Conservation (phyloP, 2,329 filamentous ascomycete species). For the Thielaviopsis cerberus region DNA sequence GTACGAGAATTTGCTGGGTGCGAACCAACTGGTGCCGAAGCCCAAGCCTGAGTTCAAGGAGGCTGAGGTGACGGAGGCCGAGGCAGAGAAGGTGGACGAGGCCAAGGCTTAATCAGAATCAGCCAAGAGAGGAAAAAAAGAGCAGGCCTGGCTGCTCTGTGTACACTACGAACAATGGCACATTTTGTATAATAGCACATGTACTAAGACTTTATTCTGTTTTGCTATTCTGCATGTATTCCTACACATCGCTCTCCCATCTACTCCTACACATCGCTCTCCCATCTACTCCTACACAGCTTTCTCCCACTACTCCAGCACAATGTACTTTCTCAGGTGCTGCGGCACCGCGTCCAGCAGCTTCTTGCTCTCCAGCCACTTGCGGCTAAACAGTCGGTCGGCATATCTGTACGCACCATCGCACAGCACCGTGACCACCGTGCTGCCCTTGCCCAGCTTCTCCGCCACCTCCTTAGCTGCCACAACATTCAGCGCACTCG, state of each 20-base stretch:
- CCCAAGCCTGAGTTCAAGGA: neutral
- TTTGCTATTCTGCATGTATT: too few relatives aligned
- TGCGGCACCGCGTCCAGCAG: constrained; percentile 64
- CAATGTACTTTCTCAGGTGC: constrained; percentile 82
- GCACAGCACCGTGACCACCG: constrained; percentile 81
- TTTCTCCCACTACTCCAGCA: constrained; percentile 43
- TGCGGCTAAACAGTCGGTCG: constrained; percentile 76
- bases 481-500: constrained; percentile 83
- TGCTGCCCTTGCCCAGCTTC: constrained; percentile 73
- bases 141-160: neutral
- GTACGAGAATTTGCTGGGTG: constrained; percentile 11
- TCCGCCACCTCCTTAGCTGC: constrained; percentile 87
- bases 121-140: constrained; percentile 1
- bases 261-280: neutral
- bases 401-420: constrained; percentile 97
- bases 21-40: constrained; percentile 5
- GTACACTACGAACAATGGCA: neutral
- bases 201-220: too few relatives aligned
- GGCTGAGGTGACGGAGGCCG: neutral
- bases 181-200: constrained; percentile 14
- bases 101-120: neutral
- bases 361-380: constrained; percentile 78
- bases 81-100: neutral
- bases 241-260: neutral
- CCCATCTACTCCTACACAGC: neutral